Conservation (phyloP, 225 moss, liverwort and hornwort genomes). For the Asterella californica region DNA sequence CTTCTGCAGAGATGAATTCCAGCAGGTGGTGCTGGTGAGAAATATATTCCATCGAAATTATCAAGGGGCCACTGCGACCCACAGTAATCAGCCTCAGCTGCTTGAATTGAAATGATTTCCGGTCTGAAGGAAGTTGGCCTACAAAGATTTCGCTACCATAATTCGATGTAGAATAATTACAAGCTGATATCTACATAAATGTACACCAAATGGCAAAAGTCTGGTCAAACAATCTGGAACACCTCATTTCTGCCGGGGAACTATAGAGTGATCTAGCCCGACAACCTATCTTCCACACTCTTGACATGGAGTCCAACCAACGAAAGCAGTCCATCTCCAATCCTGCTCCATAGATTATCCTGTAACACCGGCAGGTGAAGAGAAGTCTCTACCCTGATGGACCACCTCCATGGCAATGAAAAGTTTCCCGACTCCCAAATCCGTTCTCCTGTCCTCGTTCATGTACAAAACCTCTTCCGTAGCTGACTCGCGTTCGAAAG, state of each 20-base stretch:
- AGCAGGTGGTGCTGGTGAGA: conserved; percentile 1
- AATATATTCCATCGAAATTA: conserved; percentile 12
- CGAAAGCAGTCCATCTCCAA: not conserved
- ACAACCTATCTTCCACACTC: not conserved
- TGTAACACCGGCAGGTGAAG: not conserved
- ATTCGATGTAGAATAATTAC: conserved; percentile 17
- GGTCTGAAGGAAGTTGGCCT: conserved; percentile 12
- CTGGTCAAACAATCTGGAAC: not conserved
- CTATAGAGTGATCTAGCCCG: not conserved
- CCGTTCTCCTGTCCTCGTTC: not conserved
- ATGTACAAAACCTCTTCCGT: conserved; percentile 4
- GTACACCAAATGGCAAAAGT: conserved; percentile 16
- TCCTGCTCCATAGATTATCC: not conserved
- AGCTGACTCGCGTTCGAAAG: not conserved
- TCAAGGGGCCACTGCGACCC: conserved; percentile 18
- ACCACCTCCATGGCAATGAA: not conserved
- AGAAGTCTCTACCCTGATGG: not conserved
- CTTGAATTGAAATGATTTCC: conserved; percentile 16
- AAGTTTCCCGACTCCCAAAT: not conserved
- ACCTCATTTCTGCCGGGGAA: not conserved
- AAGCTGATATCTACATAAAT: conserved; percentile 24
- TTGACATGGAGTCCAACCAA: not conserved
- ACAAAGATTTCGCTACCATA: conserved; percentile 13
- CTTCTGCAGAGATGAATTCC: not conserved
- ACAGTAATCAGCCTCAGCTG: conserved; percentile 18